These are phyloP conservation scores for Pulveroboletus sp. DNA, from an alignment of 768 basidiomycete genomes.

Conservation along the genomic window DNA sequence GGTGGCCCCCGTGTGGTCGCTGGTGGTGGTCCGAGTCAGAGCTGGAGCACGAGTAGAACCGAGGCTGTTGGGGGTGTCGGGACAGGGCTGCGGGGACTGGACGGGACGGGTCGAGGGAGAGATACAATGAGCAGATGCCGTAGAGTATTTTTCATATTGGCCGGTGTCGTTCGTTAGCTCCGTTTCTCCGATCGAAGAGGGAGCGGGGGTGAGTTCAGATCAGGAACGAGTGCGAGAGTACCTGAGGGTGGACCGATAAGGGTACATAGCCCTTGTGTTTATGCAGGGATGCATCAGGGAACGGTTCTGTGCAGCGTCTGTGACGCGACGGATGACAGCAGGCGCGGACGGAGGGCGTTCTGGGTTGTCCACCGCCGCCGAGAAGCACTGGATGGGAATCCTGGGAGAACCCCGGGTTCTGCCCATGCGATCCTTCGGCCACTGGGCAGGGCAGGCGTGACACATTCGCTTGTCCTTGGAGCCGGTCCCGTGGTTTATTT, in stretches of 20 bases:
- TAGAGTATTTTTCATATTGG: constrained; percentile 6
- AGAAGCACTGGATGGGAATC: background rate
- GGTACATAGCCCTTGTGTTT: constrained; percentile 18
- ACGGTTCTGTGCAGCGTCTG: no score
- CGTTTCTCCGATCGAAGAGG: constrained; percentile 16
- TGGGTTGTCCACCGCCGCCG: no score
- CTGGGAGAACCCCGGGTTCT: constrained; percentile 11
- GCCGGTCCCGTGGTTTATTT: constrained; percentile 28
- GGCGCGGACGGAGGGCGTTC: no score
- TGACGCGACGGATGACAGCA: no score
- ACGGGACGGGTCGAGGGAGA: no score
- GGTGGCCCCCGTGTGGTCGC: no score
- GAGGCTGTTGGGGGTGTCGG: no score
- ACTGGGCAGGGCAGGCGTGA: constrained; percentile 9
- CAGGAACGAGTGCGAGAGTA: constrained; percentile 12
- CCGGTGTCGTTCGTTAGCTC: constrained; percentile 12
- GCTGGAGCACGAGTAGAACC: no score
- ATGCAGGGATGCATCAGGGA: constrained; percentile 7
- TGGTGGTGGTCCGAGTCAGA: no score
- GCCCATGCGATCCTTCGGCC: constrained; percentile 8
- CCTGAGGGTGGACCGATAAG: constrained; percentile 1
- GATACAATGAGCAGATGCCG: background rate
- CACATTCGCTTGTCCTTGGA: constrained; percentile 11
- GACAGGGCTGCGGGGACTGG: no score
- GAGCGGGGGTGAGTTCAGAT: background rate